Base-by-base conservation (phyloP, 1,284 basidiomycete genomes). In the Ustilago tritici region DNA sequence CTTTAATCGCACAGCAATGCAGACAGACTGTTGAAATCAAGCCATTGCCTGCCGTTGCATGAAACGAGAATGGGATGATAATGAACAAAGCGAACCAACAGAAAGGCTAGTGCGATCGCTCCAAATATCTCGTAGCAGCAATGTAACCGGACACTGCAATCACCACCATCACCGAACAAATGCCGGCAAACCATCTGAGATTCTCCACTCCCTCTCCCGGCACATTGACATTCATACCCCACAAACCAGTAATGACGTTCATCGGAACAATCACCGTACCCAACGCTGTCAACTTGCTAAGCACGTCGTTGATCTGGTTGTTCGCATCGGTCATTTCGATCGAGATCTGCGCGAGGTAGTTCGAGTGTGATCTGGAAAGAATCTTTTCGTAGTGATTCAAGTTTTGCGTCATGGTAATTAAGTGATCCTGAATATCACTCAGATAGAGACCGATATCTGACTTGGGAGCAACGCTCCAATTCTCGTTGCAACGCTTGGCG, bases 331-430 rank as follows among this genome's bases (percentile, higher is more conserved):
- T 98, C 84, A 84, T 85, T 61, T 83, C 80, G 63, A 83, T 82
- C 43, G 78, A 82, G 67, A 85, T 85, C 69, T 85, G 84, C 6
- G 84, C 84, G 17, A 85, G 56, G 60, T 84, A 99, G 87, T 99
- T 99, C n/a, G 95, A 98, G 88, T 99, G 96, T 49, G 96, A 98
- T 35, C 96, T 92, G 2, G 95, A 98, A 9, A 99, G 90, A 86
- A 99, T 99, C 89, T 98, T 99, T 64, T 84, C 83, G 58, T 83
- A 84, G 71, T 84, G 82, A 63, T 82, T 82, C 74, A 82, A 70
- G 86, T 98, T 99, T 87, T 98, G 96, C 3, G 96, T 99, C 95
- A 99, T 99, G 35, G 97, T 99, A 87, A 99, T 98, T 87, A 99
- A 88, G 88, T 99, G 97, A 87, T 99, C 97, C 89, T 94, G 85